A percentile compares a stretch with the other conserved stretches of the same genome.
Evolutionary conservation across 2,329 filamentous ascomycete species (phyloP).

Genomic region (Pseudogymnoascus sp.): DNA sequence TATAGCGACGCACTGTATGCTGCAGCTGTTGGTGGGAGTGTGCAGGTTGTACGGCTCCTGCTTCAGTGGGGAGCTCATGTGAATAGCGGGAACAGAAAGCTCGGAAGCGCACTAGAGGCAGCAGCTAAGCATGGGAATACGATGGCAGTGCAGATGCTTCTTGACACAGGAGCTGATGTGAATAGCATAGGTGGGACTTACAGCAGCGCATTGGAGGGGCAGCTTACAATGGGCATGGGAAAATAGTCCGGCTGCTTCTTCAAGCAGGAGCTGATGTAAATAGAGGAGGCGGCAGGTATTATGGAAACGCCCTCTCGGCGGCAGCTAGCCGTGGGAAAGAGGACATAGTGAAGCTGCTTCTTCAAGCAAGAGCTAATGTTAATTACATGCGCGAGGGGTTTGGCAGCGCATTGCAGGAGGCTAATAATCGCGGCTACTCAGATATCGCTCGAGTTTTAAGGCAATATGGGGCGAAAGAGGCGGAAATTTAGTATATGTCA

Average conservation of each 20-base stretch:
- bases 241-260: background rate
- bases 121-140: background rate
- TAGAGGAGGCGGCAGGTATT: background rate
- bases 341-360: slow-evolving; percentile 12
- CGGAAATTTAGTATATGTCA: background rate
- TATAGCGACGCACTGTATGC: background rate
- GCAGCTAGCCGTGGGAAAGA: slow-evolving; percentile 9
- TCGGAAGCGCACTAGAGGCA: no score
- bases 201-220: no score
- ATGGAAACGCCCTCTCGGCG: slow-evolving; percentile 9
- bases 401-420: slow-evolving; percentile 5
- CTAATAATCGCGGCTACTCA: no score
- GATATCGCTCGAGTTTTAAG: no score
- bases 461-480: background rate
- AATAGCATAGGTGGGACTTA: no score
- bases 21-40: slow-evolving; percentile 10
- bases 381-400: background rate
- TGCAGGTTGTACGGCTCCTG: slow-evolving; percentile 13
- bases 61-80: slow-evolving; percentile 11
- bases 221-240: no score
- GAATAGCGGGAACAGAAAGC: background rate
- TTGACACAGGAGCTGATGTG: no score
- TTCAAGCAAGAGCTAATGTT: slow-evolving; percentile 12
- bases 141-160: background rate
- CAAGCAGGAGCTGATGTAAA: slow-evolving; percentile 3